A percentile compares a stretch with the other conserved stretches of the same genome.
phyloP scores from a whole-genome alignment of 306 rosid genomes.

The Citrullus colocynthis region DNA sequence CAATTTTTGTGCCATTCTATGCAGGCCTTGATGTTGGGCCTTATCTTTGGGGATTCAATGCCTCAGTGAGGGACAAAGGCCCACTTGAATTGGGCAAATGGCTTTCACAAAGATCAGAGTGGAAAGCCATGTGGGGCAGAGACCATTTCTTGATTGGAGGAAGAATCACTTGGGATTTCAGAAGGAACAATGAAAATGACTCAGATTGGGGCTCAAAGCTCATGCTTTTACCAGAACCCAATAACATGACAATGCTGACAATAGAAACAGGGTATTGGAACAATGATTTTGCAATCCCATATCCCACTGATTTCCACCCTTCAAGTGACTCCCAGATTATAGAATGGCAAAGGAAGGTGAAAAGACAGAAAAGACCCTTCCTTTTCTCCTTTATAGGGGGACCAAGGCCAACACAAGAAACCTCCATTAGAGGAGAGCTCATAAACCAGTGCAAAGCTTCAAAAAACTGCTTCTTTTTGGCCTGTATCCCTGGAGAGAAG shows the following conservation, averaged over 20 bases:
- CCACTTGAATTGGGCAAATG: constrained; percentile 21
- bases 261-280: constrained; percentile 36
- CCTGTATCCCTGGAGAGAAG: constrained; percentile 17
- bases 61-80: constrained; percentile 15
- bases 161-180: constrained; percentile 42
- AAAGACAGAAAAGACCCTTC: constrained; percentile 15
- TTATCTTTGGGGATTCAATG: constrained; percentile 25
- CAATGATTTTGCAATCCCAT: constrained; percentile 36
- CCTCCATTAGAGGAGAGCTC: constrained; percentile 30
- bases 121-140: constrained; percentile 33
- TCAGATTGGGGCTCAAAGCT: constrained; percentile 38
- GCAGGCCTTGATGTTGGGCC: constrained; percentile 36
- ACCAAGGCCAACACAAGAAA: constrained; percentile 21
- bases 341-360: constrained; percentile 30
- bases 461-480: constrained; percentile 21
- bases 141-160: constrained; percentile 44
- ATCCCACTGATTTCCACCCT: constrained; percentile 44
- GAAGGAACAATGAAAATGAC: constrained; percentile 18
- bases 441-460: constrained; percentile 26
- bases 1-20: constrained; percentile 30
- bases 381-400: constrained; percentile 34
- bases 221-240: constrained; percentile 26
- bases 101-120: constrained; percentile 25
- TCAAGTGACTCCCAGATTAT: constrained; percentile 21
- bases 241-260: constrained; percentile 26